These are phyloP conservation scores for Stagonosporopsis rhizophila DNA, from an alignment of 2,329 filamentous ascomycete species.

Conservation along the genomic window DNA sequence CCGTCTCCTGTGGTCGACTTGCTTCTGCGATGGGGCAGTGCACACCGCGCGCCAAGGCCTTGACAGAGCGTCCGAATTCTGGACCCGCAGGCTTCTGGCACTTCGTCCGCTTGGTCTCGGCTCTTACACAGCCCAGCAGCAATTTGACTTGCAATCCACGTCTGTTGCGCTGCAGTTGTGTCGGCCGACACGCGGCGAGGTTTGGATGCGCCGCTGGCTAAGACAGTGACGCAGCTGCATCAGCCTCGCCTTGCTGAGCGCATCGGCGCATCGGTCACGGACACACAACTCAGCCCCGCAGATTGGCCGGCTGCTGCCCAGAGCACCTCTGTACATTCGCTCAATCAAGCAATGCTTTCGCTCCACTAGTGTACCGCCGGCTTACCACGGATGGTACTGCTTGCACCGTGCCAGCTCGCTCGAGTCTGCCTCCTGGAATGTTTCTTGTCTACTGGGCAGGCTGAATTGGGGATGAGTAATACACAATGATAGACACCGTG, in stretches of 20 bases:
- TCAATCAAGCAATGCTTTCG: constrained; percentile 6
- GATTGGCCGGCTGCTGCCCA: constrained; percentile 20
- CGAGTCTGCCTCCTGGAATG: constrained; percentile 6
- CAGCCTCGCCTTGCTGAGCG: constrained; percentile 6
- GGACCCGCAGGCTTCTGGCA: constrained; percentile 10
- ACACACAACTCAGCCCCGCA: constrained; percentile 36
- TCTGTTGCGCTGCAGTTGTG: constrained; percentile 3
- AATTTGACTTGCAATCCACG: constrained; percentile 6
- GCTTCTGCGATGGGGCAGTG: constrained; percentile 22
- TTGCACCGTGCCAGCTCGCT: constrained; percentile 11
- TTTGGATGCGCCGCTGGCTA: constrained; percentile 19
- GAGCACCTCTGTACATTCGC: constrained; percentile 9
- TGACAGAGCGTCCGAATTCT: constrained; percentile 23
- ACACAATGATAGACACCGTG: neutral
- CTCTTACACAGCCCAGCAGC: constrained; percentile 17
- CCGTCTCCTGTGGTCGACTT: constrained; percentile 10
- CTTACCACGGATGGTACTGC: constrained; percentile 20
- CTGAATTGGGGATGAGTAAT: neutral
- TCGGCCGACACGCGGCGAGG: constrained; percentile 26
- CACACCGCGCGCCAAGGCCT: constrained; percentile 23
- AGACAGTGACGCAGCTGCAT: constrained; percentile 19
- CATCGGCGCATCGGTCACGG: constrained; percentile 2
- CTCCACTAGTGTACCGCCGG: constrained; percentile 14
- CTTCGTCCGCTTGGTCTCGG: constrained; percentile 10
- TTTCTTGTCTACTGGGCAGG: constrained; percentile 22